Percentiles rank a stretch among this genome's conserved stretches.
Evolutionary conservation across 2,329 filamentous ascomycete genomes (phyloP).

Genomic region (Epichloe sp.): DNA sequence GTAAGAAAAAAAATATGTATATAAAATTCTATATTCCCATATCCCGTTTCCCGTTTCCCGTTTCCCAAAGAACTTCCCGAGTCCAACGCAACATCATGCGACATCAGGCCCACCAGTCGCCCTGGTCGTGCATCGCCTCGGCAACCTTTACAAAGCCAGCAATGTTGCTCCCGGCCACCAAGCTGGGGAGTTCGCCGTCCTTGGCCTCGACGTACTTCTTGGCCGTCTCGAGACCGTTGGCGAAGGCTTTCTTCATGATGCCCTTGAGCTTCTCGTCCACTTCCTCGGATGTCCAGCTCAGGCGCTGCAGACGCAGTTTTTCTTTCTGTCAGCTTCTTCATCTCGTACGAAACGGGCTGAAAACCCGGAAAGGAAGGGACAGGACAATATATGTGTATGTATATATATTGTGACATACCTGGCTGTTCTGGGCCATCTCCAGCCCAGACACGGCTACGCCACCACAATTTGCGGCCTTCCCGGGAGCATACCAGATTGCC

Average conservation of each 20-base stretch:
- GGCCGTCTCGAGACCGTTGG: conserved; percentile 77
- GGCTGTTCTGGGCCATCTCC: conserved; percentile 98
- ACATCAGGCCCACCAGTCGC: conserved; percentile 63
- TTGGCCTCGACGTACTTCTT: conserved; percentile 70
- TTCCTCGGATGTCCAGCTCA: conserved; percentile 78
- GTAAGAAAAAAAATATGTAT: background rate
- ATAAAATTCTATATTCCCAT: too few species aligned
- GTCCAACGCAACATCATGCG: background rate
- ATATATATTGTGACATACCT: conserved; percentile 10
- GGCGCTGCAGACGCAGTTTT: conserved; percentile 34
- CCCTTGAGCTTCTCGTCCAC: conserved; percentile 81
- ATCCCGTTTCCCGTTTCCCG: background rate
- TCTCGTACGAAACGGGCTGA: too few species aligned
- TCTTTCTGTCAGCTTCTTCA: background rate
- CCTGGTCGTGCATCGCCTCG: conserved; percentile 87
- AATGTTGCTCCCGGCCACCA: conserved; percentile 93
- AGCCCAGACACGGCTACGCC: conserved; percentile 95
- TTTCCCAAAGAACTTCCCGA: too few species aligned
- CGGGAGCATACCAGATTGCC: conserved; percentile 90
- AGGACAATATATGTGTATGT: too few species aligned
- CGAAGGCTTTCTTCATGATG: conserved; percentile 93
- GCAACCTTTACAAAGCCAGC: conserved; percentile 96
- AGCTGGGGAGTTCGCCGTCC: conserved; percentile 75
- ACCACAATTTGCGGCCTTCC: conserved; percentile 94
- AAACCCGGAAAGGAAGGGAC: background rate